phyloP scores from a whole-genome alignment of 2,329 filamentous ascomycete genomes.

The Penicillium paneum region DNA sequence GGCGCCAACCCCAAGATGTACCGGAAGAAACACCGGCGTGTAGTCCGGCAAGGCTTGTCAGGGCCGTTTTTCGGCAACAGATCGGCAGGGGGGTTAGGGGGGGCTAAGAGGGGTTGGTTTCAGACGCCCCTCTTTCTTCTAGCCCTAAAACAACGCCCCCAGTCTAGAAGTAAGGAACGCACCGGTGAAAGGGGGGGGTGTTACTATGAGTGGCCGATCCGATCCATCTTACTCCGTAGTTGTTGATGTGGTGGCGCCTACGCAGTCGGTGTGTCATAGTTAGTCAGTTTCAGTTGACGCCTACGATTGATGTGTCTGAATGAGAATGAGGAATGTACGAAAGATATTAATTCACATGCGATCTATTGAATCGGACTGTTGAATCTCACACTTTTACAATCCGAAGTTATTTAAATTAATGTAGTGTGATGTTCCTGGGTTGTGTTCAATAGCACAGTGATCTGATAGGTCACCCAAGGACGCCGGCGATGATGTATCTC shows the following conservation, averaged over 20 bases:
- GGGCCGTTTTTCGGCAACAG: background rate
- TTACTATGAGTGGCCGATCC: background rate
- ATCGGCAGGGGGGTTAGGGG: conserved; percentile 2
- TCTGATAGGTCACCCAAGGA: background rate
- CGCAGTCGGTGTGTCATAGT: conserved; percentile 5
- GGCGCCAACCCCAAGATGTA: background rate
- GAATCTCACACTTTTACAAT: background rate
- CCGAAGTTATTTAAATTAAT: background rate
- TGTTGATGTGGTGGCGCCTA: conserved; percentile 1
- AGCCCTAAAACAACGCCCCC: conserved; percentile 1
- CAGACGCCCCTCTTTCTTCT: conserved; percentile 5
- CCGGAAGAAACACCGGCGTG: conserved; percentile 8
- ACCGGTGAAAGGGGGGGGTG: background rate
- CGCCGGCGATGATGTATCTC: background rate
- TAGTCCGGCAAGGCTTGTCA: conserved; percentile 16
- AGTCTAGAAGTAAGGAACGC: conserved; percentile 4
- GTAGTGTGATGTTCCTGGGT: conserved; percentile 1
- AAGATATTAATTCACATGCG: too few species aligned
- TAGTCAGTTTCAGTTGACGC: background rate
- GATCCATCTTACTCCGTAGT: background rate
- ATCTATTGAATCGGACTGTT: background rate
- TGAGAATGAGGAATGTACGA: too few species aligned
- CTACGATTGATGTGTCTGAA: background rate
- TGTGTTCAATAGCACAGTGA: background rate
- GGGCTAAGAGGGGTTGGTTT: conserved; percentile 3